Evolutionary conservation across 2,329 filamentous ascomycete species (phyloP).

Genomic region (Verticillium albo-atrum): DNA sequence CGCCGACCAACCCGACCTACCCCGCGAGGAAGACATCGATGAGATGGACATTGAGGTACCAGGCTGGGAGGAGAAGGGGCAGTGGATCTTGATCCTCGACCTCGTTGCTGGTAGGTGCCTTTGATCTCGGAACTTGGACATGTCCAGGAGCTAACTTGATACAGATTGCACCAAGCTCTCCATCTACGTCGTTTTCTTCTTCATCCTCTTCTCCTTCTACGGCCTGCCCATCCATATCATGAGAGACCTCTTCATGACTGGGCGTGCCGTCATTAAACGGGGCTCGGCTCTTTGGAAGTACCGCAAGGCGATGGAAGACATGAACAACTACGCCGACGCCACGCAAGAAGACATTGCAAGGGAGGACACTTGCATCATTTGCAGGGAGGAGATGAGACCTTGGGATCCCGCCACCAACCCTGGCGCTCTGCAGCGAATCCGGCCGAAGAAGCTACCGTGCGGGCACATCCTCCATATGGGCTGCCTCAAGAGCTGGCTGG

Average conservation of each 20-base stretch:
- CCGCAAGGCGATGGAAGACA: constrained; percentile 84
- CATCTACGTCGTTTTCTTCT: constrained; percentile 89
- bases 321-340: constrained; percentile 92
- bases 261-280: constrained; percentile 84
- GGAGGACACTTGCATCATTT: constrained; percentile 96
- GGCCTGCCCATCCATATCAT: constrained; percentile 96
- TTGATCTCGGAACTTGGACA: neutral
- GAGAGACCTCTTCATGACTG: constrained; percentile 89
- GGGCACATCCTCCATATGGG: constrained; percentile 93
- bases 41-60: constrained; percentile 94
- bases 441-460: constrained; percentile 94
- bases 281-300: constrained; percentile 88
- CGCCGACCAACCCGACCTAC: constrained; percentile 43
- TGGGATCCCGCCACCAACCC: constrained; percentile 57
- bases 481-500: constrained; percentile 94
- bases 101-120: constrained; percentile 66
- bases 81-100: constrained; percentile 86
- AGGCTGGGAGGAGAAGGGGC: constrained; percentile 93
- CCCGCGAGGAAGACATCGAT: constrained; percentile 71
- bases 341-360: constrained; percentile 77
- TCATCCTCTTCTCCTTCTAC: constrained; percentile 89
- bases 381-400: constrained; percentile 88
- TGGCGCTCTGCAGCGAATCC: constrained; percentile 75
- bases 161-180: constrained; percentile 84
- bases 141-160: neutral